Evolutionary conservation across 2,329 filamentous ascomycete genomes (phyloP).

Genomic region (Metarhizium humberi): DNA sequence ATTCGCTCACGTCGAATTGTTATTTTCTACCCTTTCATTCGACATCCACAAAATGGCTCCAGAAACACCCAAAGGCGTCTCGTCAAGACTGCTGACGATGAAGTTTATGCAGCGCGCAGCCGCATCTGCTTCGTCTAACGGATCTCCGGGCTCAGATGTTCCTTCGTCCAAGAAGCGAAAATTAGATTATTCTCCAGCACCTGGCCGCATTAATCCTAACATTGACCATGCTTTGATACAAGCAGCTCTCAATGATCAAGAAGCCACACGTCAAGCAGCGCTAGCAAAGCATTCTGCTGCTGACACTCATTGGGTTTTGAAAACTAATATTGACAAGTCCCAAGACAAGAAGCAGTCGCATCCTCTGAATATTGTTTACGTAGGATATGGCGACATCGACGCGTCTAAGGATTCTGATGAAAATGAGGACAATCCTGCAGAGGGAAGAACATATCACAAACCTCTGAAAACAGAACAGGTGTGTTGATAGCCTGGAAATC

Average conservation of each 20-base stretch:
- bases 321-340: conserved; percentile 27
- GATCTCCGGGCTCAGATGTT: conserved; percentile 38
- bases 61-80: conserved; percentile 60
- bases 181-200: conserved; percentile 25
- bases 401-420: conserved; percentile 24
- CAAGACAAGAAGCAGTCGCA: conserved; percentile 21
- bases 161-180: conserved; percentile 57
- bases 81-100: conserved; percentile 83
- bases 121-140: conserved; percentile 41
- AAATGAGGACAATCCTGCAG: conserved; percentile 22
- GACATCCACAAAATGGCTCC: conserved; percentile 29
- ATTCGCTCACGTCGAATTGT: background rate
- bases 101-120: conserved; percentile 94
- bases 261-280: conserved; percentile 52
- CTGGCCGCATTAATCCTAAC: conserved; percentile 25
- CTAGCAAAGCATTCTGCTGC: conserved; percentile 54
- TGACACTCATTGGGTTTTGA: conserved; percentile 70
- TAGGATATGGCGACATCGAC: conserved; percentile 43
- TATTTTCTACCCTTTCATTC: background rate
- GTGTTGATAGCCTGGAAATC: conserved; percentile 8
- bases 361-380: conserved; percentile 49
- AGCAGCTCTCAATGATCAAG: conserved; percentile 56
- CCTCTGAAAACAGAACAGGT: conserved; percentile 17
- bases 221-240: conserved; percentile 52
- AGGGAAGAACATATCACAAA: conserved; percentile 27